Evolutionary conservation across 169 alveolate genomes (phyloP).

Genomic region (Cytauxzoon felis): DNA sequence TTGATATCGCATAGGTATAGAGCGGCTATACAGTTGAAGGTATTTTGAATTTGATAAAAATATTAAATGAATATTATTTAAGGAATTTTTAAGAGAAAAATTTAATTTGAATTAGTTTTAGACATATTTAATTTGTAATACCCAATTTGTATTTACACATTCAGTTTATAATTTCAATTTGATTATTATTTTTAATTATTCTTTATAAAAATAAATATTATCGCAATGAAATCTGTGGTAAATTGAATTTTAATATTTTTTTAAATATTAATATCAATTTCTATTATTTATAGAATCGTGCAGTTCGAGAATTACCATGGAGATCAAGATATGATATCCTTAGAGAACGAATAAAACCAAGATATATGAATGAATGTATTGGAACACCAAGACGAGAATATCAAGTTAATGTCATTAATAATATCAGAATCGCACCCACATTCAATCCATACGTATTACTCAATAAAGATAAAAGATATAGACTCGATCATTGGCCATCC

Average conservation of each 20-base stretch:
- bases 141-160: background rate
- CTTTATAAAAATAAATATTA: background rate
- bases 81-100: slow-evolving; percentile 24
- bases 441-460: slow-evolving; percentile 82
- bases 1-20: slow-evolving; percentile 42
- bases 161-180: background rate
- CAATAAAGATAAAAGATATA: slow-evolving; percentile 76
- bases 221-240: background rate
- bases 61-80: background rate
- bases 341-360: slow-evolving; percentile 70
- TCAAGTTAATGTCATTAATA: slow-evolving; percentile 75
- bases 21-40: slow-evolving; percentile 51
- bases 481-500: slow-evolving; percentile 83
- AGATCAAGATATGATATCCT: slow-evolving; percentile 75
- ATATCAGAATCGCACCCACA: slow-evolving; percentile 77
- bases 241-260: background rate
- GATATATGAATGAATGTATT: slow-evolving; percentile 75
- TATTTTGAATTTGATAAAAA: background rate
- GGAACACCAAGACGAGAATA: slow-evolving; percentile 85
- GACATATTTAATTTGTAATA: background rate
- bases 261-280: background rate
- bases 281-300: slow-evolving; percentile 68
- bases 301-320: slow-evolving; percentile 78
- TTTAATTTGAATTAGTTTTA: background rate
- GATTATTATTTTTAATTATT: no score